Evolutionary conservation across 495 filamentous ascomycete genomes (phyloP).

Genomic region (Penicillium cosmopolitanum): DNA sequence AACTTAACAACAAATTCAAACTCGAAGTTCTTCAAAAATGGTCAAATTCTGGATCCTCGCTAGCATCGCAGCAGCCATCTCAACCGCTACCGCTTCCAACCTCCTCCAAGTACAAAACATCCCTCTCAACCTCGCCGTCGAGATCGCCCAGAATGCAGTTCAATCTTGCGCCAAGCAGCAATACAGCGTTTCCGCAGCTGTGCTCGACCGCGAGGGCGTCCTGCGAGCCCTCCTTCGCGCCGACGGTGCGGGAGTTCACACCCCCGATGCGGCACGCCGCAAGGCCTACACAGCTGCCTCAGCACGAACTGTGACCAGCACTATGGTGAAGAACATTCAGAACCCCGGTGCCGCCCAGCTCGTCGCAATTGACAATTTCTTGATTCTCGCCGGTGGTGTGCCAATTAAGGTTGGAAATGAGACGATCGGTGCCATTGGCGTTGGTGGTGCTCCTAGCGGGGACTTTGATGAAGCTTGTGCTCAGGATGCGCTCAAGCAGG

Average conservation of each 20-base stretch:
- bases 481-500: background rate
- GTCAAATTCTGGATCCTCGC: slow-evolving; percentile 1
- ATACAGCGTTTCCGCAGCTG: slow-evolving; percentile 5
- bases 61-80: slow-evolving; percentile 1
- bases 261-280: background rate
- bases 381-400: slow-evolving; percentile 4
- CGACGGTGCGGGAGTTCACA: background rate
- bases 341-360: slow-evolving; percentile 4
- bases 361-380: background rate
- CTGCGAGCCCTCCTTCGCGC: background rate
- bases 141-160: background rate
- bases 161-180: background rate
- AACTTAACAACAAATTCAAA: background rate
- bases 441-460: slow-evolving; percentile 3
- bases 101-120: slow-evolving; percentile 6
- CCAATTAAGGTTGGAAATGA: slow-evolving; percentile 1
- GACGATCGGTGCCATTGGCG: slow-evolving; percentile 2
- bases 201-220: background rate
- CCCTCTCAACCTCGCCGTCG: background rate
- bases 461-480: slow-evolving; percentile 2
- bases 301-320: background rate
- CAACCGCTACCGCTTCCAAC: background rate
- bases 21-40: background rate
- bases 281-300: slow-evolving; percentile 5
- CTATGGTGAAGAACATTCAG: slow-evolving; percentile 1